phyloP scores from a whole-genome alignment of 179 eudicot genomes.

The Beta macrorhiza region DNA sequence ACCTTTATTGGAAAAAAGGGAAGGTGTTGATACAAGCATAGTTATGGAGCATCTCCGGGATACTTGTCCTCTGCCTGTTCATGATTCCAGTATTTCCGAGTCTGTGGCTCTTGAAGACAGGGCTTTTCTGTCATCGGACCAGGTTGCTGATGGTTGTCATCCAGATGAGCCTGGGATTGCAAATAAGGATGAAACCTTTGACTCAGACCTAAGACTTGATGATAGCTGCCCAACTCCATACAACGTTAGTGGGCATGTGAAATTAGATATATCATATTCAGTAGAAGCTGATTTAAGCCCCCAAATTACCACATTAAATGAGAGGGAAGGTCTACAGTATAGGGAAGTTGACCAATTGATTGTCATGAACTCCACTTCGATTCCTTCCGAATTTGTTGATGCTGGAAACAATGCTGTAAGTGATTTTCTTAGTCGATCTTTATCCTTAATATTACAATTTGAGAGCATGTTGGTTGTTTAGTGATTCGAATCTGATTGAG shows the following conservation, averaged over 20 bases:
- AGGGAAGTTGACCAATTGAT: slow-evolving; percentile 32
- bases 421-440: slow-evolving; percentile 14
- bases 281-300: slow-evolving; percentile 30
- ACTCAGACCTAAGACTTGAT: slow-evolving; percentile 34
- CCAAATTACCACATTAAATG: slow-evolving; percentile 27
- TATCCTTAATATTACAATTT: not conserved
- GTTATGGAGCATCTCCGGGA: slow-evolving; percentile 20
- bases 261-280: slow-evolving; percentile 31
- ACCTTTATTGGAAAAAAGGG: slow-evolving; percentile 30
- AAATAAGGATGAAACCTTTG: slow-evolving; percentile 33
- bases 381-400: slow-evolving; percentile 28
- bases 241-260: slow-evolving; percentile 15
- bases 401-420: slow-evolving; percentile 53
- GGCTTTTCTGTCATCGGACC: slow-evolving; percentile 24
- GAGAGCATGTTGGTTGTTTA: not conserved
- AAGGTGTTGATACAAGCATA: slow-evolving; percentile 31
- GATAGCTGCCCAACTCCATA: slow-evolving; percentile 23
- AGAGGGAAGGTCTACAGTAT: slow-evolving; percentile 32
- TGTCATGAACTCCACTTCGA: slow-evolving; percentile 34
- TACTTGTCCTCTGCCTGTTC: slow-evolving; percentile 22
- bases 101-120: slow-evolving; percentile 25
- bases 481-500: not conserved
- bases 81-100: slow-evolving; percentile 21
- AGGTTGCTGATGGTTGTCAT: slow-evolving; percentile 21
- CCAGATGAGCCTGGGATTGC: slow-evolving; percentile 23